Conservation (phyloP, 805 yeast genomes). For the Candida broadrunensis region DNA sequence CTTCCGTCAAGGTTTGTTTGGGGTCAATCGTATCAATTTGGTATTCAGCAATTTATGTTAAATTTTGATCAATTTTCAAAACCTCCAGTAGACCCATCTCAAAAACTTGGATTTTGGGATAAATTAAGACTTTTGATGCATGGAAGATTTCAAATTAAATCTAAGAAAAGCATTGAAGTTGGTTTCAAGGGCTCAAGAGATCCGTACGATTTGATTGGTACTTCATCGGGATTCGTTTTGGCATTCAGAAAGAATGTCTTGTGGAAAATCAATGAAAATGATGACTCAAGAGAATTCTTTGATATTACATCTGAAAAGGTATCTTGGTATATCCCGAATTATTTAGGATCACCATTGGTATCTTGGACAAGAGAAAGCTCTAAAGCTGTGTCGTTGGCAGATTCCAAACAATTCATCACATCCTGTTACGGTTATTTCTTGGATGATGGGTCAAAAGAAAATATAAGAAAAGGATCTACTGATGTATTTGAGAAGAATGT, state of each 20-base stretch:
- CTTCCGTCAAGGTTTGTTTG: constrained; percentile 68
- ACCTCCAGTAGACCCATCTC: constrained; percentile 86
- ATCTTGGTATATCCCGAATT: constrained; percentile 75
- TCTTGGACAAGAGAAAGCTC: constrained; percentile 57
- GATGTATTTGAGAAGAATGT: constrained; percentile 48
- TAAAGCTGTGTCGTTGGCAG: constrained; percentile 45
- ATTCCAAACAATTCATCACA: constrained; percentile 38
- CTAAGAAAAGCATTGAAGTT: constrained; percentile 50
- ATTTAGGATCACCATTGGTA: constrained; percentile 46
- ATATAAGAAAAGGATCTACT: constrained; percentile 2
- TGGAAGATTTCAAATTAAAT: constrained; percentile 55
- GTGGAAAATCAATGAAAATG: constrained; percentile 61
- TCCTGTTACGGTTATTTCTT: constrained; percentile 51
- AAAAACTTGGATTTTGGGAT: constrained; percentile 90
- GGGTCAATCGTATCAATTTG: constrained; percentile 85
- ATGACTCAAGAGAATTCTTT: constrained; percentile 66
- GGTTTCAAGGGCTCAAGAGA: constrained; percentile 72
- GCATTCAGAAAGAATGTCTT: constrained; percentile 63
- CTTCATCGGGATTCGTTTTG: constrained; percentile 73
- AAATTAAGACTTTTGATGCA: constrained; percentile 75
- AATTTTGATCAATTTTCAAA: constrained; percentile 82
- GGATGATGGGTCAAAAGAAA: constrained; percentile 14
- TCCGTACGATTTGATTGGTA: constrained; percentile 70
- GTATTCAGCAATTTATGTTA: constrained; percentile 74
- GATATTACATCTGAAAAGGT: constrained; percentile 60